These are phyloP conservation scores for Dipodascopsis uninucleata DNA, from an alignment of 805 yeast species.

Conservation along the genomic window DNA sequence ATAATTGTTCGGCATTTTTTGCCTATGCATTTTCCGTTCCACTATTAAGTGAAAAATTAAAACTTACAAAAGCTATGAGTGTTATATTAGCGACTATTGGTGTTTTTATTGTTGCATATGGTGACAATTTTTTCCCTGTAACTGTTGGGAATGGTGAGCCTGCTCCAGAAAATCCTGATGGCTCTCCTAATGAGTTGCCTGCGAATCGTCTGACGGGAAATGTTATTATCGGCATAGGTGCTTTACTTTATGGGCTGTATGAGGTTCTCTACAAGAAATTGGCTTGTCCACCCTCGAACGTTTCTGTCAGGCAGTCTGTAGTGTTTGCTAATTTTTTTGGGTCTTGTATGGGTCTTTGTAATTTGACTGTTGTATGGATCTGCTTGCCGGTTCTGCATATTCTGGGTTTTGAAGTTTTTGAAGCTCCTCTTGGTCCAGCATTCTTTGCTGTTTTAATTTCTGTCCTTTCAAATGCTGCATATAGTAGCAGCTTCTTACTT, in stretches of 20 bases:
- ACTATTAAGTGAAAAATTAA: conserved; percentile 60
- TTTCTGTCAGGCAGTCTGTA: conserved; percentile 64
- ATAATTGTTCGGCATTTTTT: conserved; percentile 84
- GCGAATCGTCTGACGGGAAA: conserved; percentile 51
- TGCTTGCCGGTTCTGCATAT: conserved; percentile 50
- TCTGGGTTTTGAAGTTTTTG: conserved; percentile 55
- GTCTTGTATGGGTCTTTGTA: conserved; percentile 59
- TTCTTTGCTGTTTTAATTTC: conserved; percentile 52
- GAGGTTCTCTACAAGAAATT: conserved; percentile 77
- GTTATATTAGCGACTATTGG: conserved; percentile 71
- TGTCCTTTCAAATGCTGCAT: conserved; percentile 58
- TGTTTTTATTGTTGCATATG: conserved; percentile 72
- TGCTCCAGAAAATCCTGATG: neutral
- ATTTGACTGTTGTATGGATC: conserved; percentile 49
- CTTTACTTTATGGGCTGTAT: conserved; percentile 45
- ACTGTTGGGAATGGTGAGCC: too few species aligned
- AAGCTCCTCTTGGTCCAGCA: conserved; percentile 44
- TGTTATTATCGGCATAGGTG: conserved; percentile 61
- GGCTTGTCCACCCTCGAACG: conserved; percentile 69
- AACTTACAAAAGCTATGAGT: conserved; percentile 59
- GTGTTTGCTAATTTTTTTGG: conserved; percentile 77
- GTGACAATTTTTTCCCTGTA: conserved; percentile 13
- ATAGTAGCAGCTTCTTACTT: conserved; percentile 68
- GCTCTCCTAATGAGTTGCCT: conserved; percentile 27
- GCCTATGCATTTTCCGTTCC: conserved; percentile 83